These are phyloP conservation scores for Leishmania arabica DNA, from an alignment of 208 protist genomes.

Conservation along the genomic window DNA sequence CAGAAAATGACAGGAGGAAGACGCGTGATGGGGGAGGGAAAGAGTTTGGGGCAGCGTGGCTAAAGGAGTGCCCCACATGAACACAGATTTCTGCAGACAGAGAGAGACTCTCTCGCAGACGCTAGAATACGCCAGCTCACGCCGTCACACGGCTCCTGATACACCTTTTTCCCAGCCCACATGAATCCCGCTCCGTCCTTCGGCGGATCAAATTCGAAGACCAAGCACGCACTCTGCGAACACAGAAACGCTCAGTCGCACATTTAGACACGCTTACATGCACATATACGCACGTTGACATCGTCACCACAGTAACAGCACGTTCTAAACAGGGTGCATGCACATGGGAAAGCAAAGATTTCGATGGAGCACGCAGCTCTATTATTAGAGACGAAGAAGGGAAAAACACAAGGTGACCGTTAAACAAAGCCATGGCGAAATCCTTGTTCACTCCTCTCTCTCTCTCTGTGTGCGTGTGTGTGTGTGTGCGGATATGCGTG, in stretches of 20 bases:
- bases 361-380: neutral
- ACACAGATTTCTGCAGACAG: neutral
- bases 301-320: neutral
- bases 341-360: neutral
- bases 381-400: neutral
- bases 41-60: neutral
- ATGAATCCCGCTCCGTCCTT: neutral
- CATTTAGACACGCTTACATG: neutral
- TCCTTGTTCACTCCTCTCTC: neutral
- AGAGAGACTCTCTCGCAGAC: neutral
- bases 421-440: neutral
- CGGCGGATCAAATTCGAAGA: neutral
- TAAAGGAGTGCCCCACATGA: neutral
- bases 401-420: neutral
- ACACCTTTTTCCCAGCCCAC: neutral
- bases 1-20: neutral
- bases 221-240: neutral
- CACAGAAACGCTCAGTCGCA: neutral
- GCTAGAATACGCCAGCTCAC: neutral
- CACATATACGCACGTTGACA: neutral
- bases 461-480: neutral
- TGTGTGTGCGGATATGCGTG: neutral
- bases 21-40: neutral
- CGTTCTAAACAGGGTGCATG: neutral
- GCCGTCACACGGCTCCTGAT: neutral